Evolutionary conservation across 2,329 filamentous ascomycete genomes (phyloP).

Genomic region (Colletotrichum salicis): DNA sequence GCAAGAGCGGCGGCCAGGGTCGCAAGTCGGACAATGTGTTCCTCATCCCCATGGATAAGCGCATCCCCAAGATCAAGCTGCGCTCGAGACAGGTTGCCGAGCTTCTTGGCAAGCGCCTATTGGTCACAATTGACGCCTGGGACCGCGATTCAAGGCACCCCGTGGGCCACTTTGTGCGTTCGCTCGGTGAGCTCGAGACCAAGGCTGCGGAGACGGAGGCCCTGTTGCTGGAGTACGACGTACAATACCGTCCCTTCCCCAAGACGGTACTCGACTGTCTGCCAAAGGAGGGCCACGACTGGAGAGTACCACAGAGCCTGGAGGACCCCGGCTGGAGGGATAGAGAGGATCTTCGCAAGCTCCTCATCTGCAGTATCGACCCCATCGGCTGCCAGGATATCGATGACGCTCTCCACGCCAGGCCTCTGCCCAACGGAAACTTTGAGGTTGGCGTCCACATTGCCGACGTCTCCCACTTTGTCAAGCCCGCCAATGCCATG

Average conservation of each 20-base stretch:
- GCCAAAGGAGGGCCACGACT: conserved; percentile 89
- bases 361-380: conserved; percentile 97
- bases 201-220: conserved; percentile 99
- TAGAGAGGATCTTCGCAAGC: conserved; percentile 82
- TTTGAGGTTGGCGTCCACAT: conserved; percentile 98
- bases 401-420: conserved; percentile 93
- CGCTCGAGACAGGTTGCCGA: conserved; percentile 91
- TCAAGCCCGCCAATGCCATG: conserved; percentile 97
- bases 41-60: conserved; percentile 97
- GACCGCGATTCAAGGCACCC: conserved; percentile 93
- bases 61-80: conserved; percentile 94
- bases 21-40: conserved; percentile 93
- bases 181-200: conserved; percentile 91
- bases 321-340: conserved; percentile 89
- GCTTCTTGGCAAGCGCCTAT: conserved; percentile 87
- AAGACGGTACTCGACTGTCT: conserved; percentile 95
- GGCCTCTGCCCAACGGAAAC: conserved; percentile 87
- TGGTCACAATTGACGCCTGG: conserved; percentile 96
- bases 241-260: conserved; percentile 96
- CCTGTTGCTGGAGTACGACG: conserved; percentile 91
- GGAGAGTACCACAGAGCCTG: conserved; percentile 84
- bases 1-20: conserved; percentile 77
- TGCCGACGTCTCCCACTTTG: conserved; percentile 98
- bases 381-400: conserved; percentile 97
- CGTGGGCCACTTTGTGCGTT: conserved; percentile 91